A percentile compares a stretch with the other conserved stretches of the same genome.
phyloP scores from a whole-genome alignment of 352 stramenopile genomes.

The Globisporangium spinosum region DNA sequence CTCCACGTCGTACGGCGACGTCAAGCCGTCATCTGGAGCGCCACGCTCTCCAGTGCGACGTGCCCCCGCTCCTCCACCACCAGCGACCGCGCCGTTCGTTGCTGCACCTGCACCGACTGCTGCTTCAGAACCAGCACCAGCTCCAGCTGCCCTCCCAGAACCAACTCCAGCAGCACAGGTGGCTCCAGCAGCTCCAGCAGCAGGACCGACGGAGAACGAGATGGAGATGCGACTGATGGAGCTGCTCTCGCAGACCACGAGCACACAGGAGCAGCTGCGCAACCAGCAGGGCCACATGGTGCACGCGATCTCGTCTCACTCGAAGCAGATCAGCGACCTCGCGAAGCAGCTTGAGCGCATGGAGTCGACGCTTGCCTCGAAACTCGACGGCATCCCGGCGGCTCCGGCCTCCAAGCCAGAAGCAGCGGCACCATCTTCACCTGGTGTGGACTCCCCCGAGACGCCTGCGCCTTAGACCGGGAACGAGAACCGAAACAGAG shows the following conservation, averaged over 20 bases:
- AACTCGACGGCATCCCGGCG: background rate
- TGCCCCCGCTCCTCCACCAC: slow-evolving; percentile 17
- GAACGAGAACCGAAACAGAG: background rate
- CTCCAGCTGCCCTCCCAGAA: background rate
- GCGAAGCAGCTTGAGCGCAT: slow-evolving; percentile 80
- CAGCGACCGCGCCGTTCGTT: slow-evolving; percentile 9
- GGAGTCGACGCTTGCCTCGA: slow-evolving; percentile 46
- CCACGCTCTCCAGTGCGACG: slow-evolving; percentile 15
- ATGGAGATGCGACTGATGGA: slow-evolving; percentile 79
- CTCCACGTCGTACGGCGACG: slow-evolving; percentile 24
- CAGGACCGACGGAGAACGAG: slow-evolving; percentile 37
- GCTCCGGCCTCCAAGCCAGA: background rate
- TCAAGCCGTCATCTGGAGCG: slow-evolving; percentile 13
- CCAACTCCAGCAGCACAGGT: background rate
- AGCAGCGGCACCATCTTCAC: background rate
- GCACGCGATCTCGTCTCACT: slow-evolving; percentile 66
- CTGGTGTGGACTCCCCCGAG: background rate
- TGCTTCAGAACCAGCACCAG: background rate
- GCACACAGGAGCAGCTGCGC: slow-evolving; percentile 73
- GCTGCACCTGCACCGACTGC: background rate
- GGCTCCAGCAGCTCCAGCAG: background rate
- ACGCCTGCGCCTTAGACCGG: background rate
- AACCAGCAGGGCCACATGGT: slow-evolving; percentile 83
- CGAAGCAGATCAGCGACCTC: slow-evolving; percentile 75
- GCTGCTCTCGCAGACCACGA: slow-evolving; percentile 76